Conservation (phyloP, 345 rosid species). For the Eucalyptus lansdowneana region DNA sequence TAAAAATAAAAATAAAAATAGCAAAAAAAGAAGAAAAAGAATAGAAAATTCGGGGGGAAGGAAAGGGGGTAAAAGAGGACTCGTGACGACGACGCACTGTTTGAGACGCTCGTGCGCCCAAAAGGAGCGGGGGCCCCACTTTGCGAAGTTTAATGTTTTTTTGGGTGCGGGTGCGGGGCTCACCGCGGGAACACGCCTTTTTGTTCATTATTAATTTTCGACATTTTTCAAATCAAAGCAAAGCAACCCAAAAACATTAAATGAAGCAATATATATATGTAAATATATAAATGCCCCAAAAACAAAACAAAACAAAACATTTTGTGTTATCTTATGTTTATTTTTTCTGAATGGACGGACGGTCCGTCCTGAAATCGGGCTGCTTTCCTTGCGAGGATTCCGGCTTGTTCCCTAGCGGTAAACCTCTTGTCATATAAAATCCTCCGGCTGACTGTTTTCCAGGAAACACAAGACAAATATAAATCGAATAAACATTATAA, state of each 20-base stretch:
- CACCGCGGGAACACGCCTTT: neutral
- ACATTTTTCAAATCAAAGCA: neutral
- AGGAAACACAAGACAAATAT: neutral
- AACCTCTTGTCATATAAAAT: neutral
- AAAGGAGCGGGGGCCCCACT: neutral
- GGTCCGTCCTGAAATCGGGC: slow-evolving; percentile 20
- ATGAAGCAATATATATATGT: neutral
- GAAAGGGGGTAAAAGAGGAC: neutral
- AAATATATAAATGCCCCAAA: too few relatives aligned
- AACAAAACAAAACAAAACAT: too few relatives aligned
- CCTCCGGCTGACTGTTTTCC: neutral
- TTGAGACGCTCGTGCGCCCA: slow-evolving; percentile 6
- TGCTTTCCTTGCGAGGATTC: slow-evolving; percentile 33
- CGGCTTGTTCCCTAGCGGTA: neutral
- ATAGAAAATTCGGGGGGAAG: neutral
- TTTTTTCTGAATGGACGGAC: neutral
- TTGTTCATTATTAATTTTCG: neutral
- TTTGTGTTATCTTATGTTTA: neutral
- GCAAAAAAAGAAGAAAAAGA: neutral
- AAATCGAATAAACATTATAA: neutral
- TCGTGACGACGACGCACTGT: neutral
- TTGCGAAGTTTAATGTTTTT: neutral
- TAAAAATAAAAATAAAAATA: too few relatives aligned
- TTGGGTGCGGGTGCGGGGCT: neutral
- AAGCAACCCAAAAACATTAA: neutral